Percentiles rank a stretch among this genome's conserved stretches.
Evolutionary conservation across 495 filamentous ascomycete genomes (phyloP).

Genomic region (Lophium mytilinum): DNA sequence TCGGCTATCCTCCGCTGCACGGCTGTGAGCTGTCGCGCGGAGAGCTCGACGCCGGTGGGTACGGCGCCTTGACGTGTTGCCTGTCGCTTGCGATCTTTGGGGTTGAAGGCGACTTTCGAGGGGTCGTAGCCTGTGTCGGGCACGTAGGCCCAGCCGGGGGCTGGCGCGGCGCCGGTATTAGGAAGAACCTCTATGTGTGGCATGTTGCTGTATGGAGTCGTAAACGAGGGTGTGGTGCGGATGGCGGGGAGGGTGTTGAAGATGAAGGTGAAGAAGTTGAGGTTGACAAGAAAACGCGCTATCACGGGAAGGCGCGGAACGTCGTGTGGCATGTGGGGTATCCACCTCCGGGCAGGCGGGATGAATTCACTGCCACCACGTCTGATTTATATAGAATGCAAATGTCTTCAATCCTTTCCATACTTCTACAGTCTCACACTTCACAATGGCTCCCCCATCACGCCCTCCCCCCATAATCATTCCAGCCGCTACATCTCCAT

Average conservation of each 20-base stretch:
- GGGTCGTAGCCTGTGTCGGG: conserved; percentile 61
- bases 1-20: conserved; percentile 68
- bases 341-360: no score
- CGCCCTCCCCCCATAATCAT: conserved; percentile 28
- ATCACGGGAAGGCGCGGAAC: neutral
- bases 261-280: neutral
- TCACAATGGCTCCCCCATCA: no score
- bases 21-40: conserved; percentile 67
- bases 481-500: conserved; percentile 19
- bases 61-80: conserved; percentile 43
- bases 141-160: conserved; percentile 85
- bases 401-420: no score
- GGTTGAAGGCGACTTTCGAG: conserved; percentile 49
- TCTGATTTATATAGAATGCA: no score
- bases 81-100: conserved; percentile 57
- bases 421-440: no score
- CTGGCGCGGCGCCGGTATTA: conserved; percentile 53
- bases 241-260: neutral
- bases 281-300: neutral
- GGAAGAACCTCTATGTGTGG: conserved; percentile 69
- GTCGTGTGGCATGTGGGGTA: neutral
- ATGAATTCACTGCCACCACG: no score
- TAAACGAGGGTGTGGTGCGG: conserved; percentile 3
- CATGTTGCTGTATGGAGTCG: conserved; percentile 27
- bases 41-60: conserved; percentile 49